These are phyloP conservation scores for Oxytropis ochrocephala DNA, from an alignment of 306 rosid genomes.

Conservation along the genomic window DNA sequence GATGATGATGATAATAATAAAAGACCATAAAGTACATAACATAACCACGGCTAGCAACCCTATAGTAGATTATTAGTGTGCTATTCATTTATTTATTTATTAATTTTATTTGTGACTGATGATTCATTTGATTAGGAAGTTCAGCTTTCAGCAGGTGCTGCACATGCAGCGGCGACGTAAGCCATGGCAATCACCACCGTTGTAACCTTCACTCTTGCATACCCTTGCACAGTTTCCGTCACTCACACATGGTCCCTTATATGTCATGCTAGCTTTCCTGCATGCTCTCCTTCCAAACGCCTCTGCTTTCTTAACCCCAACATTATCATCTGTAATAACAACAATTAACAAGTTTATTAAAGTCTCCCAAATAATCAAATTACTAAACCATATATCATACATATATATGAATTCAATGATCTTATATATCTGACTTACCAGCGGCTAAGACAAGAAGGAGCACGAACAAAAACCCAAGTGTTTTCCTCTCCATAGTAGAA, in stretches of 20 bases:
- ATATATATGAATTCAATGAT: too few species aligned
- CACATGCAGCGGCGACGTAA: slow-evolving; percentile 55
- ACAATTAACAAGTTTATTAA: too few species aligned
- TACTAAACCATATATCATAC: too few species aligned
- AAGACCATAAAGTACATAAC: too few species aligned
- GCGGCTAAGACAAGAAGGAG: slow-evolving; percentile 24
- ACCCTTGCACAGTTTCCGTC: slow-evolving; percentile 41
- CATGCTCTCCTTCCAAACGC: slow-evolving; percentile 25
- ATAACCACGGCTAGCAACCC: too few species aligned
- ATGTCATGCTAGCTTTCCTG: slow-evolving; percentile 30
- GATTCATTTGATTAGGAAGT: too few species aligned
- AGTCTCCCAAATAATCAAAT: too few species aligned
- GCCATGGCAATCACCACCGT: slow-evolving; percentile 46
- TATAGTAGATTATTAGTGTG: too few species aligned
- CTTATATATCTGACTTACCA: neutral
- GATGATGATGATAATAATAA: too few species aligned
- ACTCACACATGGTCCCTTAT: slow-evolving; percentile 20
- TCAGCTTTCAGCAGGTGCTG: neutral
- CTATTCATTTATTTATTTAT: too few species aligned
- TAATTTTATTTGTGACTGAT: too few species aligned
- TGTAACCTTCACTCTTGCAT: slow-evolving; percentile 44
- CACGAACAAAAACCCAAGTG: slow-evolving; percentile 8
- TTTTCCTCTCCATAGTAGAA: slow-evolving; percentile 18
- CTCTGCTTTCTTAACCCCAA: slow-evolving; percentile 21
- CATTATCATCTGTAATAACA: neutral